These are phyloP conservation scores for Myochromella boudieri DNA, from an alignment of 768 basidiomycete species.

Conservation along the genomic window DNA sequence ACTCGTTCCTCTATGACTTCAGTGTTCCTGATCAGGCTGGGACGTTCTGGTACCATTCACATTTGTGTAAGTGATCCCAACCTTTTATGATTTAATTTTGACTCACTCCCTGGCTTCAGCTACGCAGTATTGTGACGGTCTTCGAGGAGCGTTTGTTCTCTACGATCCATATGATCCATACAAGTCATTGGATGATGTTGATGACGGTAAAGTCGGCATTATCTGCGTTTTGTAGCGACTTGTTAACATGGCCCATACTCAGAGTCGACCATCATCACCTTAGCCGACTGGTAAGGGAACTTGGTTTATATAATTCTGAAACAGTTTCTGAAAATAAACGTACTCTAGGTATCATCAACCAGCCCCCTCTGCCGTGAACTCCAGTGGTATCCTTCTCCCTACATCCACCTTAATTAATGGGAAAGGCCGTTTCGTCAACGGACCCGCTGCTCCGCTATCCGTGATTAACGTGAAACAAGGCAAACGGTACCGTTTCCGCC, in stretches of 20 bases:
- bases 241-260: background rate
- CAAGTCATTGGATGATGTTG: constrained; percentile 20
- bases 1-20: constrained; percentile 39
- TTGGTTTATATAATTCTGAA: background rate
- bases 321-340: background rate
- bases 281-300: constrained; percentile 35
- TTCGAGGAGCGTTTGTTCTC: constrained; percentile 33
- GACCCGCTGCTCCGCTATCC: constrained; percentile 31
- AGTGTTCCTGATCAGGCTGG: constrained; percentile 18
- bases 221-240: background rate
- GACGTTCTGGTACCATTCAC: constrained; percentile 28
- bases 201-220: constrained; percentile 4
- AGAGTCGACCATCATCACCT: constrained; percentile 45
- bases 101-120: constrained; percentile 23
- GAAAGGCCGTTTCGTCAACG: constrained; percentile 37
- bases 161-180: constrained; percentile 37
- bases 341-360: constrained; percentile 25
- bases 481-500: constrained; percentile 50
- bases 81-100: constrained; percentile 17
- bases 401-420: constrained; percentile 47
- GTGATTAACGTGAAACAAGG: constrained; percentile 38
- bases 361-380: constrained; percentile 7
- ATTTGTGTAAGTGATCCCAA: constrained; percentile 21
- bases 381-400: constrained; percentile 9
- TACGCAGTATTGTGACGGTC: constrained; percentile 48